Evolutionary conservation across 441 rosid genomes (phyloP).

Genomic region (Monsonia emarginata): DNA sequence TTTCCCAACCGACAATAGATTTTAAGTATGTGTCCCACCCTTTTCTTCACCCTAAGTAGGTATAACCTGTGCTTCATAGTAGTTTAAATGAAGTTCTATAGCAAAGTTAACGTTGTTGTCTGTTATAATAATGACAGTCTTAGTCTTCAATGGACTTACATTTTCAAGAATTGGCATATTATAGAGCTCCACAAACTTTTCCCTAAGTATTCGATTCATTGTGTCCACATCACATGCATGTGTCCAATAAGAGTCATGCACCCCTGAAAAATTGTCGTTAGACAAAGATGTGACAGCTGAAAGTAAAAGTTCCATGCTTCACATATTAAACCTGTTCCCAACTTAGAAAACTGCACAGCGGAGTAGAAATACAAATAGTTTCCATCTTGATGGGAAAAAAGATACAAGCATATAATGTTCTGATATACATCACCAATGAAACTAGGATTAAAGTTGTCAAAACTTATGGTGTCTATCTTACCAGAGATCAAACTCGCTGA

Average conservation of each 20-base stretch:
- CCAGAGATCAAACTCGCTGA: neutral
- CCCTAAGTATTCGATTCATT: slow-evolving; percentile 79
- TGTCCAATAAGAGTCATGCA: slow-evolving; percentile 97
- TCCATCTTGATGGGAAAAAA: neutral
- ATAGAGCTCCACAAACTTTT: slow-evolving; percentile 88
- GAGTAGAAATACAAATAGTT: neutral
- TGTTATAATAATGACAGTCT: neutral
- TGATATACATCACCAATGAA: neutral
- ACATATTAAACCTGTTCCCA: neutral
- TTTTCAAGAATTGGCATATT: slow-evolving; percentile 72
- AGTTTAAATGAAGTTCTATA: neutral
- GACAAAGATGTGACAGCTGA: neutral
- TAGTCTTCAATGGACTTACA: slow-evolving; percentile 41
- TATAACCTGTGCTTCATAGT: too few species aligned
- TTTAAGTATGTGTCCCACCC: too few species aligned
- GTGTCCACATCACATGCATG: slow-evolving; percentile 86
- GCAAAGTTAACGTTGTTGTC: neutral
- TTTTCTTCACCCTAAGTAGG: too few species aligned
- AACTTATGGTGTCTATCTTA: neutral
- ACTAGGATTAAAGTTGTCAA: too few species aligned
- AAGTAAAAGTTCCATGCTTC: neutral
- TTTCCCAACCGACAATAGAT: too few species aligned
- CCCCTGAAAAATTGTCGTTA: slow-evolving; percentile 44
- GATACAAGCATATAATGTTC: neutral
- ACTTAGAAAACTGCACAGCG: neutral